Base-by-base conservation (phyloP, 2,329 filamentous ascomycete genomes). In the Venturia oleaginea region DNA sequence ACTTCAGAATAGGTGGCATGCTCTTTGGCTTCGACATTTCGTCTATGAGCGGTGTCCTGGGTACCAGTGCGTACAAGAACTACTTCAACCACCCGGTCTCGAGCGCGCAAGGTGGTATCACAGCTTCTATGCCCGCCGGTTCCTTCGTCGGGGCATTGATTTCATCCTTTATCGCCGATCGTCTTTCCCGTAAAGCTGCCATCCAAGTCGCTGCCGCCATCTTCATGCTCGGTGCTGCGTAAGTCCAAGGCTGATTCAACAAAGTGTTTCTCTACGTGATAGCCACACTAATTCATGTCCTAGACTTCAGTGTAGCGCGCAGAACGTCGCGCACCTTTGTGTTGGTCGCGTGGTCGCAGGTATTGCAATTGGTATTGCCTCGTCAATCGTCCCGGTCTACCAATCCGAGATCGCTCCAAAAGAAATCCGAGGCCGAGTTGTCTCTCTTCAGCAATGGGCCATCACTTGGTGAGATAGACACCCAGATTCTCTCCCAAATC, bases 301-400 rank as follows among this genome's bases (percentile, higher is more conserved):
- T 61, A 69, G 66, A 38, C 63, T 76, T 62, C 75, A 76, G 65
- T 71, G 73, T 43, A 71, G 73, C 11, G 65, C 74, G n/a, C 76
- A 77, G 51, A 75, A 75, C 63, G 67, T 77, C 13, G 68, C 72
- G 61, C 71, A 76, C 38, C 72, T 77, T 67, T 82, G 85, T 70
- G 72, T 89, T 10, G 91, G 91, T 15, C 87, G 92, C 75, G 86
- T 96, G 67, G 83, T 94, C 74, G 90, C 90, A 63, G 91, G 91
- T 78, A 77, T 95, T 5, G 90, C 91, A 46, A 91, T 96, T 66
- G 92, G 92, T 75, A 89, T 92, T 72, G 81, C 95, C 59, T 96
- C 92, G 0, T 93, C 92, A 59, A 96, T 96, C 69, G 91, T 96
- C 1, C 92, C 92, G 0, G 89, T 96, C 57, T 96, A 96, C 73